Conservation (phyloP, 169 alveolate species). For the Prorocentrum cordatum region DNA sequence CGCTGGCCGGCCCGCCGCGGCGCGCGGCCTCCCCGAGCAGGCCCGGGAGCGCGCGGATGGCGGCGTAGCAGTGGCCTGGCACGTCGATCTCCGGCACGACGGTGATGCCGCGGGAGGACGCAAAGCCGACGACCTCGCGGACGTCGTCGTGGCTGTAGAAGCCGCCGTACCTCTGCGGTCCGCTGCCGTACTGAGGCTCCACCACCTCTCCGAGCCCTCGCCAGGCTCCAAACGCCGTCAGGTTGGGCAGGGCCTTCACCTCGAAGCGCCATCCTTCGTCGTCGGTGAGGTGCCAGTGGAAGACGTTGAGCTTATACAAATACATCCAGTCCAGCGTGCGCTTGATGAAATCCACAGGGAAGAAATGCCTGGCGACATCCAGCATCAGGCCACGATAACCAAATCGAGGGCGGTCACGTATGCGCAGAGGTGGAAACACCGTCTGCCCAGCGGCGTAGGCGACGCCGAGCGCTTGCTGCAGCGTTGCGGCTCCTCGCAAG, state of each 20-base stretch:
- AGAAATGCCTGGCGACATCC: conserved; percentile 51
- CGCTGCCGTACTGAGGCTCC: conserved; percentile 47
- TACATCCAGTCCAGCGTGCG: conserved; percentile 33
- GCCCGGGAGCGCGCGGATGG: conserved; percentile 39
- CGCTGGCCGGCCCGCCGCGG: too few relatives aligned
- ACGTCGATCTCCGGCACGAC: conserved; percentile 59
- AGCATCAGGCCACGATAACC: conserved; percentile 42
- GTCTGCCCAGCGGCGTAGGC: conserved; percentile 8
- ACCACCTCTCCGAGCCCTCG: conserved; percentile 28
- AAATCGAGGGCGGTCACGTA: conserved; percentile 38
- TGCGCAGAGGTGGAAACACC: conserved; percentile 2
- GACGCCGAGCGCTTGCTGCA: conserved; percentile 9
- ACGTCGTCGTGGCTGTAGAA: conserved; percentile 20
- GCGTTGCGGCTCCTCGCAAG: conserved; percentile 18
- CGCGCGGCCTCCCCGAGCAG: too few relatives aligned
- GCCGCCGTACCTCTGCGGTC: not conserved
- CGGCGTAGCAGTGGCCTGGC: conserved; percentile 57
- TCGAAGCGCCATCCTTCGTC: conserved; percentile 60
- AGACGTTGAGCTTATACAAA: conserved; percentile 17
- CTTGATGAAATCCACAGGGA: not conserved
- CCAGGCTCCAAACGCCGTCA: conserved; percentile 14
- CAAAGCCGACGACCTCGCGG: conserved; percentile 14
- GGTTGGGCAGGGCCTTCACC: conserved; percentile 11
- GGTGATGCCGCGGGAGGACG: not conserved
- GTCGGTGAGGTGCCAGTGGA: conserved; percentile 53